Base-by-base conservation (phyloP, 2,329 filamentous ascomycete genomes). In the Clonostachys rosea region DNA sequence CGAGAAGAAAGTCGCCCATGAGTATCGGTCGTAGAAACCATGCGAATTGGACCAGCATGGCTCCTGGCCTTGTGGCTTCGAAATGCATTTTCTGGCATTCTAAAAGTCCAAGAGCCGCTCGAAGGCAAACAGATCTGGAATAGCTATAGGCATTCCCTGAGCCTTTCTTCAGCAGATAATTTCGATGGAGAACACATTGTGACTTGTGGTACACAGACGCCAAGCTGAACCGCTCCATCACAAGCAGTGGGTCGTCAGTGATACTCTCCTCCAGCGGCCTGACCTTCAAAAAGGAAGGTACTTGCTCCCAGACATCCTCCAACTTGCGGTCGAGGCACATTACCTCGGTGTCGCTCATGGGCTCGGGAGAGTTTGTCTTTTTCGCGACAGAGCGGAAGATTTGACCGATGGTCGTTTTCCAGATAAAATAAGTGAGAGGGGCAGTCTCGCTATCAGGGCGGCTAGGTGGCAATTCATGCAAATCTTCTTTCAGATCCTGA, bases 141-240 rank as follows among this genome's bases (percentile, higher is more conserved):
- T 76, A 77, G 14, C 24, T 24, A n/a, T 13, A 63, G 53, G 5
- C 63, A 58, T 30, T 30, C 24, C 24, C 24, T 30, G 24, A 30
- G 24, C 24, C 24, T 9, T 30, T 30, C 52, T 75, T 76, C 11
- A 68, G 63, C 11, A 81, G 62, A 55, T 77, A 79, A 4, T 72
- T 70, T 7, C 79, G 68, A 55, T 82, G 79, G 18, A 82, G 63
- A 20, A 83, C 74, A 52, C 76, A 79, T 6, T 75, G 70, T 52
- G 67, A 68, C 58, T 82, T 82, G 48, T 80, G 72, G 54, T 76
- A 79, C 34, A 82, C 59, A 7, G 75, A 62, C 5, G 68, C 69
- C 6, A 82, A 59, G 2, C 75, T 76, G 47, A 78, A 79, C 5
- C 77, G 68, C 54, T 82, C 77, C 20, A 80, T 70, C 13, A 81